These are phyloP conservation scores for Galeopsis tetrahit DNA, from an alignment of 257 asterid genomes.

Conservation along the genomic window DNA sequence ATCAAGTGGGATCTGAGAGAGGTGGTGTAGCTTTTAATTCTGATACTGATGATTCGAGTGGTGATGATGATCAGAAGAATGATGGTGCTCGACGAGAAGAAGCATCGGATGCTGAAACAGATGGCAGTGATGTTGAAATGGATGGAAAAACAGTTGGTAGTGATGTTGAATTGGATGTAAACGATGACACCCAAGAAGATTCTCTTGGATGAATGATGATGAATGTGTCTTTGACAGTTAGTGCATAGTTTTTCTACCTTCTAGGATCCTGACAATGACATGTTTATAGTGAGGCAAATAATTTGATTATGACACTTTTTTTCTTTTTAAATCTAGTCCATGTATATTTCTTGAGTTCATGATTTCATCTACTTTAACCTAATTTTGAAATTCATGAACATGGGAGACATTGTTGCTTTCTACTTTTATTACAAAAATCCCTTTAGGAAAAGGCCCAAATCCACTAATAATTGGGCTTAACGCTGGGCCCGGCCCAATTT, in stretches of 20 bases:
- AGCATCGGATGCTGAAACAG: slow-evolving; percentile 65
- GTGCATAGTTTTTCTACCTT: slow-evolving; percentile 20
- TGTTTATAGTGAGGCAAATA: slow-evolving; percentile 23
- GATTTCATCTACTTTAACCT: neutral
- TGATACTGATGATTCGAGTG: slow-evolving; percentile 64
- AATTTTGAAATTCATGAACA: neutral
- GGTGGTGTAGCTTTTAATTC: slow-evolving; percentile 48
- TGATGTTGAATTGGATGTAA: slow-evolving; percentile 56
- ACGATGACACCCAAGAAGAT: slow-evolving; percentile 68
- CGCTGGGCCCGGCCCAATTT: slow-evolving; percentile 14
- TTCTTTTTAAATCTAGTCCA: neutral
- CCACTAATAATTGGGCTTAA: slow-evolving; percentile 13
- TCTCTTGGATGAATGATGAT: slow-evolving; percentile 49
- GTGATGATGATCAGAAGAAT: slow-evolving; percentile 35
- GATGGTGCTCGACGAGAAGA: slow-evolving; percentile 39
- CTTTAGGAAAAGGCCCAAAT: slow-evolving; percentile 1
- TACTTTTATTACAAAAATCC: neutral
- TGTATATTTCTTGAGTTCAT: slow-evolving; percentile 7
- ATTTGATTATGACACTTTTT: neutral
- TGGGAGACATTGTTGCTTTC: neutral
- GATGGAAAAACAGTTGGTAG: slow-evolving; percentile 55
- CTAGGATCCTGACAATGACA: neutral
- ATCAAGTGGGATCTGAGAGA: slow-evolving; percentile 50
- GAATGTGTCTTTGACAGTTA: neutral
- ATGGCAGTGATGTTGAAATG: slow-evolving; percentile 52